phyloP scores from a whole-genome alignment of 2,329 filamentous ascomycete genomes.

The Thelonectria blattea region DNA sequence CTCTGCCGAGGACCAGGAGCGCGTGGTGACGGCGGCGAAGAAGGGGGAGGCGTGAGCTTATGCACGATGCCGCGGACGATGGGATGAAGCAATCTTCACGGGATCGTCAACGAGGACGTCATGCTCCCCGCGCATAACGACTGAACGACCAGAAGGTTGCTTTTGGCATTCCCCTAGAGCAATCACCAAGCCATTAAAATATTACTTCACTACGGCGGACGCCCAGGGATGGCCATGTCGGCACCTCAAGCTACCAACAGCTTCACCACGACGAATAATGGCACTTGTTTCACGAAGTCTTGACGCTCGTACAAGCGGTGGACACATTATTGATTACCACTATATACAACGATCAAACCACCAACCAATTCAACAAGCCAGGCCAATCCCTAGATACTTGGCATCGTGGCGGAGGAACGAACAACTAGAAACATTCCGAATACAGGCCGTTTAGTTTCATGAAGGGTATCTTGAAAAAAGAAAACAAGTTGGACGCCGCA shows the following conservation, averaged over 20 bases:
- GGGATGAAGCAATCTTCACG: not conserved
- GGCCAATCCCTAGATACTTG: not conserved
- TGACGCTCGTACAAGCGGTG: not conserved
- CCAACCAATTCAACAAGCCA: not conserved
- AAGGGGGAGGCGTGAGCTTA: conserved; percentile 17
- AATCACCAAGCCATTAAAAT: not conserved
- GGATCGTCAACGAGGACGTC: not conserved
- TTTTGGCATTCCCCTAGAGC: not conserved
- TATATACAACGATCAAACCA: not conserved
- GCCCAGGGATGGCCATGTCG: not conserved
- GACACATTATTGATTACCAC: not conserved
- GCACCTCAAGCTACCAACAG: not conserved
- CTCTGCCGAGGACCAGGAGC: conserved; percentile 47
- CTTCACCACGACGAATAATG: not conserved
- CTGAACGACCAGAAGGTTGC: not conserved
- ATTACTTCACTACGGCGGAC: not conserved
- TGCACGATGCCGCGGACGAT: not conserved
- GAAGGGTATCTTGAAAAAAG: conserved; percentile 37
- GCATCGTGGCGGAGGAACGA: not conserved
- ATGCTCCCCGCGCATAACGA: not conserved
- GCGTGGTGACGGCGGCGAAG: conserved; percentile 30
- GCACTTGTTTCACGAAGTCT: not conserved
- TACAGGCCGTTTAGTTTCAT: conserved; percentile 24
- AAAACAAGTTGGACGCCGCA: conserved; percentile 22
- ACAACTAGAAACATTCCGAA: not conserved